phyloP scores from a whole-genome alignment of 2,329 filamentous ascomycete genomes.

The Aspergillus unguis region DNA sequence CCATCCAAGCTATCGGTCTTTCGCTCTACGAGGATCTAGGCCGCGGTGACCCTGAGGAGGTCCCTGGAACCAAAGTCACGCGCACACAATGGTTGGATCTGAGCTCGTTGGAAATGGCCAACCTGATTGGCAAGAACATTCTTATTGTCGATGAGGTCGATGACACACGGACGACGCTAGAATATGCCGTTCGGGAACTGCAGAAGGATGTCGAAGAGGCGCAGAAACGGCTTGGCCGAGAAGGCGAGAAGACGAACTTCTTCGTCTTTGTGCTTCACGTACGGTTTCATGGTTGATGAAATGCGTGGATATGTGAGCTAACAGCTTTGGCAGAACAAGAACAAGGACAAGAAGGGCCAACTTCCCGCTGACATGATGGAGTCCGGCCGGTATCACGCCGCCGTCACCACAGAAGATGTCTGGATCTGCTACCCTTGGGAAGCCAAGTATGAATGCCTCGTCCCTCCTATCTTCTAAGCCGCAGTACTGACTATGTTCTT shows the following conservation, averaged over 20 bases:
- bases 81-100: slow-evolving; percentile 98
- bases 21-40: slow-evolving; percentile 89
- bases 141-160: slow-evolving; percentile 95
- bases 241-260: slow-evolving; percentile 76
- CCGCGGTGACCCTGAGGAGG: slow-evolving; percentile 64
- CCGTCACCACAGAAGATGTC: slow-evolving; percentile 82
- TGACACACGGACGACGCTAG: slow-evolving; percentile 88
- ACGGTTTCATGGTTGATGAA: slow-evolving; percentile 35
- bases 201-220: slow-evolving; percentile 90
- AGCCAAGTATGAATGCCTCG: slow-evolving; percentile 57
- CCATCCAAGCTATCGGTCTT: slow-evolving; percentile 97
- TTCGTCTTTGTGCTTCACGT: slow-evolving; percentile 94
- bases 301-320: not conserved
- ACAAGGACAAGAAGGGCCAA: slow-evolving; percentile 89
- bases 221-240: slow-evolving; percentile 66
- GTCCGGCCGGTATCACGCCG: slow-evolving; percentile 73
- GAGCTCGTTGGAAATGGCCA: slow-evolving; percentile 78
- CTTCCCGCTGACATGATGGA: slow-evolving; percentile 75
- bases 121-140: slow-evolving; percentile 85
- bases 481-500: slow-evolving; percentile 19
- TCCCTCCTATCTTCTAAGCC: not conserved
- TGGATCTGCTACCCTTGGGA: slow-evolving; percentile 99
- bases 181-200: slow-evolving; percentile 89
- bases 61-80: slow-evolving; percentile 87
- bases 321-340: slow-evolving; percentile 69